A percentile compares a stretch with the other conserved stretches of the same genome.
Conservation (phyloP, 768 basidiomycete genomes). For the Boletus barrowsii region DNA sequence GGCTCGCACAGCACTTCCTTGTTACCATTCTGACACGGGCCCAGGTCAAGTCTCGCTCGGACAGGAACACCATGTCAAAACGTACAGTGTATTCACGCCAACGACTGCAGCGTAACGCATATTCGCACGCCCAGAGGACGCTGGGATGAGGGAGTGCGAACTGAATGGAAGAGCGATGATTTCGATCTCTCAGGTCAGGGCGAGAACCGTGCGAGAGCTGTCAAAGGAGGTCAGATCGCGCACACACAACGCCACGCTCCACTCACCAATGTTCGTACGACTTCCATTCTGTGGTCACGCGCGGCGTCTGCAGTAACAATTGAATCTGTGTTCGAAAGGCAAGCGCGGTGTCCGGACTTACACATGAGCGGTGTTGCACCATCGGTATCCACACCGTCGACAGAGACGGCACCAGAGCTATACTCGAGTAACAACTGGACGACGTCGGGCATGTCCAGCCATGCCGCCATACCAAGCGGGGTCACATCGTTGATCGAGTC, state of each 20-base stretch:
- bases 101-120: conserved; percentile 56
- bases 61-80: neutral
- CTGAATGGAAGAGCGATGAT: conserved; percentile 70
- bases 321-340: neutral
- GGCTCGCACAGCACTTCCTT: conserved; percentile 27
- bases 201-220: conserved; percentile 64
- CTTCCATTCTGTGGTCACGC: conserved; percentile 65
- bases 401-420: conserved; percentile 59
- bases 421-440: conserved; percentile 65
- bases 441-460: conserved; percentile 61
- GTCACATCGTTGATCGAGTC: conserved; percentile 68
- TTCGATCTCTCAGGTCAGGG: conserved; percentile 69
- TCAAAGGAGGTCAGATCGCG: conserved; percentile 5
- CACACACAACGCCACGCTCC: neutral
- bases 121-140: conserved; percentile 70
- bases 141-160: conserved; percentile 61
- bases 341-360: conserved; percentile 37
- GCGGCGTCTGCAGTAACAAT: conserved; percentile 57
- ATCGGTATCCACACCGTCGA: conserved; percentile 71
- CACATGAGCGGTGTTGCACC: conserved; percentile 85
- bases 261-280: conserved; percentile 65
- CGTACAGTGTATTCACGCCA: conserved; percentile 59
- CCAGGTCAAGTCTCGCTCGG: conserved; percentile 1
- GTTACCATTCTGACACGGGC: conserved; percentile 29
- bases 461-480: conserved; percentile 75